Evolutionary conservation across 2,329 filamentous ascomycete genomes (phyloP), one percentile per base, ranked within the genome.

Genomic region (Pseudofabraea citricarpa): DNA sequence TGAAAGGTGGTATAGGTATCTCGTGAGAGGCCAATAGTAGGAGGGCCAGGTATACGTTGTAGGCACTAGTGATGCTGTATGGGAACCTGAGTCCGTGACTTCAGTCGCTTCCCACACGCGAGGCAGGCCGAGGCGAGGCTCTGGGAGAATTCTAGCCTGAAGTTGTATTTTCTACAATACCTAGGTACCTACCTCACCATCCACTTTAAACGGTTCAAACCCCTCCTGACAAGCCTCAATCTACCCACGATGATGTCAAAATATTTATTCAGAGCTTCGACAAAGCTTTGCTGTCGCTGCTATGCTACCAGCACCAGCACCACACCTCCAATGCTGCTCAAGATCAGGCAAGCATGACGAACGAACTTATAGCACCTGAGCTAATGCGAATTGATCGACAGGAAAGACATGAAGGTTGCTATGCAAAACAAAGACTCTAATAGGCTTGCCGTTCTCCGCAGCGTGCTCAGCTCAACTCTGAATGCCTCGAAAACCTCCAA

Each of bases 401-500:
- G 64, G 31, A 54, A 55, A 50, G 81, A 85, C 54, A 69, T 85
- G 49, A 85, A 85, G 66, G 64, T 70, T 8, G 80, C 81, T 38
- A 84, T 85, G 81, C 74, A 74, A 46, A 71, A 72, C 54, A 85
- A 83, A 63, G 80, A 85, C 58, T 65, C 71, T 20, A 69, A 77
- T 20, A 79, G 83, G 2, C 77, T 90, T 20, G 68, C 75, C 29
- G 85, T 87, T 27, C 73, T 91, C 38, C 83, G 87, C 53, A 64
- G 73, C 31, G 68, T 90, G 49, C 74, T 90, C 51, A 73, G 84
- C 23, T 77, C 84, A 49, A 80, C 85, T 48, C 81, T 83, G 54
- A 90, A 90, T 64, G 81, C 84, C 24, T 83, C 81, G 61, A 90
- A 90, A 66, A 88, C 85, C 12, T 59, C 73, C 29, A 71, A 68